Conservation (phyloP, 169 alveolate species). For the Cryptosporidium viatorum region DNA sequence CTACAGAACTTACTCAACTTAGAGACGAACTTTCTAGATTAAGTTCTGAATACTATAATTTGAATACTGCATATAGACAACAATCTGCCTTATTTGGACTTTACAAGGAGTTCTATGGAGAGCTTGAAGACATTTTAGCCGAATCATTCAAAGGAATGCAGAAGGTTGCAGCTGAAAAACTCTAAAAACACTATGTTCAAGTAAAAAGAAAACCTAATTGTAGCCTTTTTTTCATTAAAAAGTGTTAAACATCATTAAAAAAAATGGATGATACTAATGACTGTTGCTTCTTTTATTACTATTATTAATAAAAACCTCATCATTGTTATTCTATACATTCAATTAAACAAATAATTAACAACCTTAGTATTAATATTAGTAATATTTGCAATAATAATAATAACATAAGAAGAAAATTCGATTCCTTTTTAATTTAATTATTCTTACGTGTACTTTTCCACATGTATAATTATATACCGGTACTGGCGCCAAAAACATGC, state of each 20-base stretch:
- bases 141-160: constrained; percentile 45
- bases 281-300: too few relatives aligned
- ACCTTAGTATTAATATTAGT: too few relatives aligned
- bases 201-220: neutral
- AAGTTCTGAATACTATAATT: constrained; percentile 29
- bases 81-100: constrained; percentile 70
- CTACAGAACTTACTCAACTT: constrained; percentile 19
- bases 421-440: too few relatives aligned
- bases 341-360: too few relatives aligned
- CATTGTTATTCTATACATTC: too few relatives aligned
- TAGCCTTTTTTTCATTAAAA: too few relatives aligned
- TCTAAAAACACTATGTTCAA: neutral
- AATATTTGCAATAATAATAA: neutral
- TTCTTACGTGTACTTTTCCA: neutral
- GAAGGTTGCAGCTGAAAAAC: constrained; percentile 45
- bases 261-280: too few relatives aligned
- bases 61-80: constrained; percentile 60
- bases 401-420: neutral
- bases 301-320: neutral
- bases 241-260: too few relatives aligned
- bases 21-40: constrained; percentile 21
- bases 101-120: constrained; percentile 68
- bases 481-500: neutral
- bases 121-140: constrained; percentile 64
- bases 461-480: too few relatives aligned